These are phyloP conservation scores for Daldinia grandis DNA, from an alignment of 495 filamentous ascomycete species.

Conservation along the genomic window DNA sequence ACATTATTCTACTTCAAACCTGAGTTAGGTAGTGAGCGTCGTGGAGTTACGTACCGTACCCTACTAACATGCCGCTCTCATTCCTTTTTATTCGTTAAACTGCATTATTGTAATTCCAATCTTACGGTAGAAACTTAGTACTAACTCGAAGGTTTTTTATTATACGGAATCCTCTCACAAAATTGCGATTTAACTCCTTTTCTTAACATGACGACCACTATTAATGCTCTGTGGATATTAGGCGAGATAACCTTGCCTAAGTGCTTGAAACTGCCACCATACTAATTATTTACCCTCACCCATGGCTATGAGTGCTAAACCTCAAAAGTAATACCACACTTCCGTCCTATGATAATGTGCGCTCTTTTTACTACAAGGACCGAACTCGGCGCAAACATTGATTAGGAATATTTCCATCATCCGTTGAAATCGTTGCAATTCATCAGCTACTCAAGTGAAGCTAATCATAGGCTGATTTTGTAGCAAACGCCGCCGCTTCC, in stretches of 20 bases:
- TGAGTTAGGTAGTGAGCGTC: not conserved
- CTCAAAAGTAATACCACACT: not conserved
- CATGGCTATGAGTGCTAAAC: not conserved
- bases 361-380: not conserved
- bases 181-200: not conserved
- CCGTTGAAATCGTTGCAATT: conserved; percentile 4
- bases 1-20: conserved; percentile 14
- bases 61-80: conserved; percentile 1
- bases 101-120: not conserved
- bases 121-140: not conserved
- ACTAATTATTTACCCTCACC: not conserved
- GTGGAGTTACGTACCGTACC: not conserved
- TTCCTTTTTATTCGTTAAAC: conserved; percentile 10
- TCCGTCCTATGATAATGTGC: not conserved
- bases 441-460: conserved; percentile 3
- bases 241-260: not conserved
- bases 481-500: conserved; percentile 27
- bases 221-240: not conserved
- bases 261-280: not conserved
- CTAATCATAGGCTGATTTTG: conserved; percentile 18
- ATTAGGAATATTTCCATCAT: conserved; percentile 10
- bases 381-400: conserved; percentile 6
- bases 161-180: not conserved
- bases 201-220: not conserved
- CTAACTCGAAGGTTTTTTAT: not conserved